These are phyloP conservation scores for Hordeum vulgare DNA, from an alignment of 176 grass and related monocot species.

Conservation along the genomic window MorexV3_pseudomolecules_assembly NC_058518.1:503636365-503636864, in stretches of 20 bases:
- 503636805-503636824: conserved; percentile 9
- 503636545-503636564: neutral
- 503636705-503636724: neutral
- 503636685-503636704: neutral
- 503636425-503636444: neutral
- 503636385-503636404: neutral
- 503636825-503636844: neutral
- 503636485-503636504: neutral
- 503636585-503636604: neutral
- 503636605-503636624: neutral
- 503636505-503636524: neutral
- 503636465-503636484: neutral
- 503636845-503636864: conserved; percentile 30
- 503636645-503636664: neutral
- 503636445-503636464: neutral
- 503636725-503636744: neutral
- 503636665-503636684: neutral
- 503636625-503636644: neutral
- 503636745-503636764: neutral
- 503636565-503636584: conserved; percentile 17
- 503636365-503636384: neutral
- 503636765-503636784: neutral
- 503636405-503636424: neutral
- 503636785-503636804: neutral
- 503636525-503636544: neutral